Evolutionary conservation across 2,329 filamentous ascomycete species (phyloP).

Genomic region (Fusarium cicatricum): DNA sequence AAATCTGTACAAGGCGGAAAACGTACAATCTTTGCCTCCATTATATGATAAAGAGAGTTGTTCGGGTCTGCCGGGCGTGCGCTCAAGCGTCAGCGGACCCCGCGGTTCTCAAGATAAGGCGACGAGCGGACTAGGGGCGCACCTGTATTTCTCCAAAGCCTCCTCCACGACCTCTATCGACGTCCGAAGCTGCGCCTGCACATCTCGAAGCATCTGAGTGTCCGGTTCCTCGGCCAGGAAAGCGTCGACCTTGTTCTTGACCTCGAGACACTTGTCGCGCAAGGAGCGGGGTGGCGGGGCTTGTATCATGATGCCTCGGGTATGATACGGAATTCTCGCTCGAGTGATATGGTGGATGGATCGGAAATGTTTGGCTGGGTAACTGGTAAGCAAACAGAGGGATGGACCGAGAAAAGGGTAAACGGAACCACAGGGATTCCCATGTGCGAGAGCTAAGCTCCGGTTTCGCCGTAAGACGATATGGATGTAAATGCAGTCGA

Average conservation of each 20-base stretch:
- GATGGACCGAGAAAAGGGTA: background rate
- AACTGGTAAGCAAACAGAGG: background rate
- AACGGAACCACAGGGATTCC: constrained; percentile 2
- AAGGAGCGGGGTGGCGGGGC: constrained; percentile 41
- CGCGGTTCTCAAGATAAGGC: background rate
- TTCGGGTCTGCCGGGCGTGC: constrained; percentile 64
- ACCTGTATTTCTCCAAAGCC: constrained; percentile 80
- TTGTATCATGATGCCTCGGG: constrained; percentile 27
- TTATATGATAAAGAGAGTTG: constrained; percentile 94
- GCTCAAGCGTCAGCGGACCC: constrained; percentile 17
- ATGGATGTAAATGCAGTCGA: constrained; percentile 19
- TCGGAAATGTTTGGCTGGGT: background rate
- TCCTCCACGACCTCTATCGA: constrained; percentile 78
- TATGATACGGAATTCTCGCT: background rate
- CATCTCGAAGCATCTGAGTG: constrained; percentile 64
- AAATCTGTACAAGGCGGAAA: background rate
- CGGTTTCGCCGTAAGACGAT: constrained; percentile 28
- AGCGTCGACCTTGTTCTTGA: constrained; percentile 67
- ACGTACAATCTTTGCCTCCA: constrained; percentile 85
- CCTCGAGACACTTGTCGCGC: constrained; percentile 57
- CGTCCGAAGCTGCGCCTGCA: constrained; percentile 78
- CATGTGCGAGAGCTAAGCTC: constrained; percentile 20
- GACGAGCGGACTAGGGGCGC: constrained; percentile 19
- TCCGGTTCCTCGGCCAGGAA: constrained; percentile 71
- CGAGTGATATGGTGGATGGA: background rate